Base-by-base conservation (phyloP, 2,329 filamentous ascomycete species). In the Colletotrichum sp. region DNA sequence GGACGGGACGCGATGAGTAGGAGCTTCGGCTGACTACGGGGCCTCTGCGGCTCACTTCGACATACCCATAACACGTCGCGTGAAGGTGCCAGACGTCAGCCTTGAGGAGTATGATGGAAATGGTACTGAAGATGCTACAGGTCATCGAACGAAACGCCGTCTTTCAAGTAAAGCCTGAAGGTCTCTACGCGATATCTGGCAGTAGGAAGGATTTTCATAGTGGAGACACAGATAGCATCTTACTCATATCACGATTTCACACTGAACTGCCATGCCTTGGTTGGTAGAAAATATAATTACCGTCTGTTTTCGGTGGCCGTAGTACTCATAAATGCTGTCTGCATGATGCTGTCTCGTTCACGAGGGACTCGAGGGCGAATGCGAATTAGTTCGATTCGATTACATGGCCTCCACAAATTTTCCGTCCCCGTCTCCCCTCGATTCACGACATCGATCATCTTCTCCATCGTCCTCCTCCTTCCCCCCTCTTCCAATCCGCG, bases 361-460 rank as follows among this genome's bases (percentile, higher is more conserved):
- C 21, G 34, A 44, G n/a, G 32, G 24, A 74, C 32, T 69, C 21
- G 44, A 30, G 32, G 49, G 16, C 59, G 74, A 73, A 69, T 52
- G 18, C 59, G 44, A 68, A 74, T 26, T 55, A 44, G 15, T 64
- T 68, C 44, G 59, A 73, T 73, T 73, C 74, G 59, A 73, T 69
- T 64, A 65, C 57, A 52, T 28, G 16, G 59, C 21, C 63, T 32
- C 59, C 26, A 5, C 36, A 16, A 28, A 70, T 8, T 21, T 16
- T 18, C 16, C 34, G 39, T 57, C 15, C 18, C 63, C 34, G 3
- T 55, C 16, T 15, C n/a, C 12, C 44, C 8, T 16, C 15, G 8
- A 8, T 15, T 32, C 32, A 52, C 9, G 6, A 21, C 28, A 24
- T 18, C 32, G 30, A 18, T 32, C n/a, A 16, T 5, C 44, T 6